Conservation (phyloP, 495 filamentous ascomycete genomes). For the Wilcoxina mikolae region DNA sequence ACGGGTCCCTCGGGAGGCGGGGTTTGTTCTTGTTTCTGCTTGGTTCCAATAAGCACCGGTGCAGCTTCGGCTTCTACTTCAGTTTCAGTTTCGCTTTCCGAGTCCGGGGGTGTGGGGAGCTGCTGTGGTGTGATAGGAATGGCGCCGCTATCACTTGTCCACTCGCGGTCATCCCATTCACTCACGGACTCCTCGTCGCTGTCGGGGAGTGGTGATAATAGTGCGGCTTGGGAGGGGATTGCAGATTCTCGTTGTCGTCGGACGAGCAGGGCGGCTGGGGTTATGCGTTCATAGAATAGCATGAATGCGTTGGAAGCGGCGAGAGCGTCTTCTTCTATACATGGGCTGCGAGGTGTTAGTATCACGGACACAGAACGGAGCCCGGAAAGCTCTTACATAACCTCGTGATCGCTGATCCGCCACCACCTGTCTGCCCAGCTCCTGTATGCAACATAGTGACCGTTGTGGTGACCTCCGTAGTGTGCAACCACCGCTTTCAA, state of each 20-base stretch:
- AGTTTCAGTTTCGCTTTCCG: background rate
- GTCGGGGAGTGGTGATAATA: background rate
- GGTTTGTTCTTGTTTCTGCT: background rate
- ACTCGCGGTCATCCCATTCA: background rate
- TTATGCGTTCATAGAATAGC: constrained; percentile 80
- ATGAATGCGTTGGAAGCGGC: constrained; percentile 80
- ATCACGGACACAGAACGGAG: background rate
- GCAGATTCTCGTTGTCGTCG: background rate
- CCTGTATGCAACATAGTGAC: constrained; percentile 86
- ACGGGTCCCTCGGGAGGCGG: background rate
- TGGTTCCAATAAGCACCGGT: background rate
- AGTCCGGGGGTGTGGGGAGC: background rate
- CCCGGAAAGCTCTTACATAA: constrained; percentile 43
- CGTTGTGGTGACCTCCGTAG: constrained; percentile 80
- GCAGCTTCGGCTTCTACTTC: background rate
- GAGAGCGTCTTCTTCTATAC: constrained; percentile 51
- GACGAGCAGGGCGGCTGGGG: constrained; percentile 7
- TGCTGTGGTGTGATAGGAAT: background rate
- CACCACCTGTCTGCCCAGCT: constrained; percentile 39
- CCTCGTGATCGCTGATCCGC: constrained; percentile 42
- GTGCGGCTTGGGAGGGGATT: background rate
- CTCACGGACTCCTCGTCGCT: background rate
- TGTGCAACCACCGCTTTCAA: constrained; percentile 79
- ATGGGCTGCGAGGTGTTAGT: constrained; percentile 8
- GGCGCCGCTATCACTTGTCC: background rate